Conservation (phyloP, 83 land plant genomes). For the Picea abies region DNA sequence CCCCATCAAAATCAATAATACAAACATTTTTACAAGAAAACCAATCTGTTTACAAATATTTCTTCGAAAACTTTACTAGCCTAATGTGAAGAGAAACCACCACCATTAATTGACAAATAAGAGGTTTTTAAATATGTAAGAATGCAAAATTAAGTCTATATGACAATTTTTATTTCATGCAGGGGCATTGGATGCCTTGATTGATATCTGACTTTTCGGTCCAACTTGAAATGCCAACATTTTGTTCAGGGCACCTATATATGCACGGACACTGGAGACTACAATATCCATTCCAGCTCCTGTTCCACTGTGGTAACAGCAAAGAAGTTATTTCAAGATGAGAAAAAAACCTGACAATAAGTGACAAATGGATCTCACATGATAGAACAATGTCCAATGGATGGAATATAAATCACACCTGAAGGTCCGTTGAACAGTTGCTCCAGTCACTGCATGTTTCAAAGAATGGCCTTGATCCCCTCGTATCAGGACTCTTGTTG, state of each 20-base stretch:
- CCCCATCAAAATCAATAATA: too few relatives aligned
- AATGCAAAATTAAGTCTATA: too few relatives aligned
- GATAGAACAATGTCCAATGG: neutral
- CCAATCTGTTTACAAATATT: neutral
- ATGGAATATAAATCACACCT: slow-evolving; percentile 41
- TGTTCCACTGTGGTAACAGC: slow-evolving; percentile 69
- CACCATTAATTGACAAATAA: neutral
- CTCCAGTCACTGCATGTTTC: slow-evolving; percentile 72
- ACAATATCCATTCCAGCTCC: slow-evolving; percentile 93
- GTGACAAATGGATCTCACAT: neutral
- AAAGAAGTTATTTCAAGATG: neutral
- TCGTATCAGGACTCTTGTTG: slow-evolving; percentile 82
- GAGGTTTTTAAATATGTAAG: neutral
- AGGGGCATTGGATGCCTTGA: neutral
- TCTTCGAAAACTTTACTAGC: neutral
- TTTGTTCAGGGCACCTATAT: slow-evolving; percentile 87
- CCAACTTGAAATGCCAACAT: slow-evolving; percentile 56
- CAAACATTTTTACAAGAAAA: too few relatives aligned
- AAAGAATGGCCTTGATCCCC: slow-evolving; percentile 47
- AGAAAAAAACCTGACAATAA: neutral
- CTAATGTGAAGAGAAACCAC: neutral
- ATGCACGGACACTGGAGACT: slow-evolving; percentile 93
- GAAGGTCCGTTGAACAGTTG: slow-evolving; percentile 61
- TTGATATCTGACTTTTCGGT: neutral
- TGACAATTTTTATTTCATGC: neutral